Evolutionary conservation across 495 filamentous ascomycete genomes (phyloP).

Genomic region (Neurospora sp.): DNA sequence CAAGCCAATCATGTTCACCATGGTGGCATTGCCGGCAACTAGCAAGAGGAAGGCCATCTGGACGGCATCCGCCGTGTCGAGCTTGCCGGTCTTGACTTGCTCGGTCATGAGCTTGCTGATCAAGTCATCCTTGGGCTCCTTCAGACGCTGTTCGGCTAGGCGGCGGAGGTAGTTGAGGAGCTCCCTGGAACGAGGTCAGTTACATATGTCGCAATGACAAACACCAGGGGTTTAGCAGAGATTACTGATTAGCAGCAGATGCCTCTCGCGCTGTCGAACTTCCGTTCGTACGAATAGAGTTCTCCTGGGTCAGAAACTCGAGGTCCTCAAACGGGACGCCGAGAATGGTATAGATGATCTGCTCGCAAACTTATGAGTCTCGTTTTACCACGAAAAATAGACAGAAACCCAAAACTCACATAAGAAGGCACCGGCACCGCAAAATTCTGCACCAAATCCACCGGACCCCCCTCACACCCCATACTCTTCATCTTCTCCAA

Average conservation of each 20-base stretch:
- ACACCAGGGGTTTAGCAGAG: background rate
- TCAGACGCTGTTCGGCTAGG: constrained; percentile 27
- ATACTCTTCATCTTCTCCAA: constrained; percentile 26
- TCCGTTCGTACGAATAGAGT: constrained; percentile 33
- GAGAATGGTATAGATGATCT: constrained; percentile 41
- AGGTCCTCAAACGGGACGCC: constrained; percentile 39
- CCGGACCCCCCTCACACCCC: constrained; percentile 18
- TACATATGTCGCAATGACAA: too few species aligned
- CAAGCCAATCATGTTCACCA: constrained; percentile 39
- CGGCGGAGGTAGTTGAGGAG: constrained; percentile 29
- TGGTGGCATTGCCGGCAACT: constrained; percentile 38
- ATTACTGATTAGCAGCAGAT: constrained; percentile 26
- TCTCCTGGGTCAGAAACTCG: constrained; percentile 30
- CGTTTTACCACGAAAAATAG: too few species aligned
- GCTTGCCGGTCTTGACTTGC: constrained; percentile 28
- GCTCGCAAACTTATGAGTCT: too few species aligned
- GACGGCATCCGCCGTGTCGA: constrained; percentile 28
- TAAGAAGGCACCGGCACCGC: constrained; percentile 35
- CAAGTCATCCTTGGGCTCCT: constrained; percentile 30
- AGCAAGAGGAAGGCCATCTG: constrained; percentile 37
- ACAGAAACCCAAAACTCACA: constrained; percentile 9
- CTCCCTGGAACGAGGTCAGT: constrained; percentile 9
- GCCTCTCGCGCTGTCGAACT: constrained; percentile 33
- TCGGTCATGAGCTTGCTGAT: constrained; percentile 32
- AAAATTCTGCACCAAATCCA: constrained; percentile 35